Percentiles rank a stretch among this genome's conserved stretches.
phyloP scores from a whole-genome alignment of 139 green algal species.

The Prasinococcaceae sp. region DNA sequence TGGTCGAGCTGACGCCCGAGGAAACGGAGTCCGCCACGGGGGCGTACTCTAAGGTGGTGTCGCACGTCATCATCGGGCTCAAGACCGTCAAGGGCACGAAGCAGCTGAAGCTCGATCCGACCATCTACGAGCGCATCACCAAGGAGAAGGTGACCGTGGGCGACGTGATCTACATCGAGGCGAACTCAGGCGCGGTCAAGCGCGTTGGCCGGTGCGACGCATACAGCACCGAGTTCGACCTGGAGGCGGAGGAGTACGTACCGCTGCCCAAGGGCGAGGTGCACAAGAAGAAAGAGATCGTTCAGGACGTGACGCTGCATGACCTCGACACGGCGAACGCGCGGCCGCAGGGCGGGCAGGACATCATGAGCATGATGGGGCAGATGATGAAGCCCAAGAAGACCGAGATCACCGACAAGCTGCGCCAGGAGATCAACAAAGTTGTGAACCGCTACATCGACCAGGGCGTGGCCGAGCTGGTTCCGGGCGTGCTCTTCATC shows the following conservation, averaged over 20 bases:
- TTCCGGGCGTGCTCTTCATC: conserved; percentile 97
- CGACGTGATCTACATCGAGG: conserved; percentile 99
- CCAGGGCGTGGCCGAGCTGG: conserved; percentile 68
- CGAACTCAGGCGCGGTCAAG: conserved; percentile 88
- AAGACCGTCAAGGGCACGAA: conserved; percentile 91
- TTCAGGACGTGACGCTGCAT: conserved; percentile 98
- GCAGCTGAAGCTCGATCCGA: conserved; percentile 92
- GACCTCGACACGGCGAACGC: conserved; percentile 95
- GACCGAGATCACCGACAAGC: conserved; percentile 98
- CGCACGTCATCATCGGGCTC: conserved; percentile 88
- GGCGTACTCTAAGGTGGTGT: conserved; percentile 74
- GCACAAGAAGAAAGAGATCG: conserved; percentile 98
- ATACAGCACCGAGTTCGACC: conserved; percentile 92
- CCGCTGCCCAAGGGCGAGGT: conserved; percentile 97
- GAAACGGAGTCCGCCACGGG: conserved; percentile 55
- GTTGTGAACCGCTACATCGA: conserved; percentile 58
- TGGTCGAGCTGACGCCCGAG: conserved; percentile 88
- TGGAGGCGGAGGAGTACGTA: conserved; percentile 99
- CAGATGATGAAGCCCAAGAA: conserved; percentile 95
- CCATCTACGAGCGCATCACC: conserved; percentile 87
- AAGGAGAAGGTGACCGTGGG: conserved; percentile 77
- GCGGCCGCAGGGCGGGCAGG: conserved; percentile 67
- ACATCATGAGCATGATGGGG: conserved; percentile 91
- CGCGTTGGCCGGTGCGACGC: conserved; percentile 87
- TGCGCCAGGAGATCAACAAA: conserved; percentile 96